Evolutionary conservation across 192 early-diverging fungal genomes (phyloP), one percentile per base, ranked within the genome.

Genomic region (Rhizoclosmatium globosum): DNA sequence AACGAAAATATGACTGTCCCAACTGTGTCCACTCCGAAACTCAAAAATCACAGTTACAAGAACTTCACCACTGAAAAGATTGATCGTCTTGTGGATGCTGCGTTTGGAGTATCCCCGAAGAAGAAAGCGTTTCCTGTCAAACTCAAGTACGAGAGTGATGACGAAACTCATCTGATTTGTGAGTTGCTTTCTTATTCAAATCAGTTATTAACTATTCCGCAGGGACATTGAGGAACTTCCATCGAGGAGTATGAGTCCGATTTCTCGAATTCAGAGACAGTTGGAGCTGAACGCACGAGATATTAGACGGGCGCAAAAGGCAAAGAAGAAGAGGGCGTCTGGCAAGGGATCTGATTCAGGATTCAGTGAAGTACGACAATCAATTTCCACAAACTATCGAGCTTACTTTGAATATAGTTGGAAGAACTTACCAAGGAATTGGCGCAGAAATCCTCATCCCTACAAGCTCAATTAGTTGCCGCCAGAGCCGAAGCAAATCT

Each of bases 341-440:
- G 7, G 11, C 23, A 41, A 64, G 39, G 21, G 21, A 41, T 19
- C 61, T 17, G 21, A 64, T 64, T 21, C 39, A 21, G 21, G 21
- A 7, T 68, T 68, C 43, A 42, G 43, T 68, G 66, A 68, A 47
- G 66, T 68, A 68, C 9, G 39, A 68, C 4, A 46, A 17, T 68
- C 17, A 31, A 38, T 68, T 45, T 42, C 15, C 42, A 68, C 9
- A 21, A 43, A 38, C 9, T 68, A 42, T 31, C 43, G 19, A n/a
- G 0, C 46, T 68, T 41, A 42, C 4, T 47, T n/a, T 68, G 66
- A 17, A 64, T 9, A 42, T 11, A 68, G 66, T 15, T 68, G 13
- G 21, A 31, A 9, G 46, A 19, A 38, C 11, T 68, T 15, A 68
- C 39, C 19, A 68, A 44, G 43, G 9, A 68, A 45, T 68, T 68